Evolutionary conservation across 1,284 basidiomycete genomes (phyloP).

Genomic region (Moniliella sp.): DNA sequence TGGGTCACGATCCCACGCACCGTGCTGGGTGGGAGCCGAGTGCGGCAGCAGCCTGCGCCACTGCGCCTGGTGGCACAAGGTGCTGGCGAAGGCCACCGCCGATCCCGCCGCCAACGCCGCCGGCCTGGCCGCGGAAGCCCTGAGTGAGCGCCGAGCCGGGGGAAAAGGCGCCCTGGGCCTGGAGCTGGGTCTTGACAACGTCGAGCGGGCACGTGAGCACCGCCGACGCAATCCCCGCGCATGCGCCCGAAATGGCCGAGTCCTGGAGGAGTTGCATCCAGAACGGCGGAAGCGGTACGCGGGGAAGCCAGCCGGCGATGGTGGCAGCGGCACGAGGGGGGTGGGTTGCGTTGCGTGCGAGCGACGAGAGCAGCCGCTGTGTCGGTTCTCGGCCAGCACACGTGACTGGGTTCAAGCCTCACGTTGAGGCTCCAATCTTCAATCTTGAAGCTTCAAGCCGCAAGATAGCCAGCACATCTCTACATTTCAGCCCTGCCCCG

Average conservation of each 20-base stretch:
- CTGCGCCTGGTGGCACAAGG: not conserved
- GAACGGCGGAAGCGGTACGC: too few relatives aligned
- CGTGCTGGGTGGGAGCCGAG: not conserved
- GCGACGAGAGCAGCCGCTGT: too few relatives aligned
- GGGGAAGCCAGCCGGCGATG: too few relatives aligned
- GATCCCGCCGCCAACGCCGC: not conserved
- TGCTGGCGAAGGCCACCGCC: not conserved
- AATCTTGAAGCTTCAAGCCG: too few relatives aligned
- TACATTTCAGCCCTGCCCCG: too few relatives aligned
- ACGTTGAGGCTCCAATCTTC: too few relatives aligned
- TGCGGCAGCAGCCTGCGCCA: not conserved
- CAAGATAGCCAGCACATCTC: too few relatives aligned
- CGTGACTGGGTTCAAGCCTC: too few relatives aligned
- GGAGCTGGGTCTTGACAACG: conserved; percentile 86
- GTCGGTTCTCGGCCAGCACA: too few relatives aligned
- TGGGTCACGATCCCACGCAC: conserved; percentile 6
- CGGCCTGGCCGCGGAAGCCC: not conserved
- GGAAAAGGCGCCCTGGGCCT: conserved; percentile 47
- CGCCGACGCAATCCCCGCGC: conserved; percentile 63
- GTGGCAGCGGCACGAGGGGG: too few relatives aligned
- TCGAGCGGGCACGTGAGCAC: conserved; percentile 90
- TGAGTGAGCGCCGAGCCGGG: not conserved
- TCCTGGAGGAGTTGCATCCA: too few relatives aligned
- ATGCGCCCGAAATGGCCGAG: conserved; percentile 37
- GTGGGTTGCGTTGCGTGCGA: too few relatives aligned